phyloP scores from a whole-genome alignment of 2,329 filamentous ascomycete genomes.

The Dendryphion nanum region DNA sequence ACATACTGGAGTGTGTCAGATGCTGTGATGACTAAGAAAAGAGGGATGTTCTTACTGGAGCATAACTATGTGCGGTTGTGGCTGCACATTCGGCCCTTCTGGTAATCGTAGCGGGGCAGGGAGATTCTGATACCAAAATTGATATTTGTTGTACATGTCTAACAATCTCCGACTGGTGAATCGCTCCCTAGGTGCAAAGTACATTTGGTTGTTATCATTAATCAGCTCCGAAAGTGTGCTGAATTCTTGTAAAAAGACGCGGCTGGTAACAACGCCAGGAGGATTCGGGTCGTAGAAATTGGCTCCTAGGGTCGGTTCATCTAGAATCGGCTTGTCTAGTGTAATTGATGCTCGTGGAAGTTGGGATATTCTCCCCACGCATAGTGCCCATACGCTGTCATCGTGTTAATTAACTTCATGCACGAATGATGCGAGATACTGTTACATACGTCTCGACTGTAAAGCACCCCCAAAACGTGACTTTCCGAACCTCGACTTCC shows the following conservation, averaged over 20 bases:
- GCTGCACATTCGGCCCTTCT: conserved; percentile 51
- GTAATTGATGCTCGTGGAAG: conserved; percentile 50
- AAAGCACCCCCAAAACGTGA: conserved; percentile 56
- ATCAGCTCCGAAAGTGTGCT: conserved; percentile 72
- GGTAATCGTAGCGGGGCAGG: conserved; percentile 64
- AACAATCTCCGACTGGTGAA: conserved; percentile 64
- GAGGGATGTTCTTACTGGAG: conserved; percentile 76
- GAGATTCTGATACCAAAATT: conserved; percentile 69
- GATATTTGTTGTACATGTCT: conserved; percentile 65
- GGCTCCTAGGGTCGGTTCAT: conserved; percentile 60
- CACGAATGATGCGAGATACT: not conserved
- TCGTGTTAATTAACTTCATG: not conserved
- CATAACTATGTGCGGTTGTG: conserved; percentile 70
- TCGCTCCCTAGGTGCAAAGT: conserved; percentile 68
- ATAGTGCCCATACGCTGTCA: conserved; percentile 45
- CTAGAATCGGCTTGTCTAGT: conserved; percentile 49
- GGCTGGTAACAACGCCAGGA: conserved; percentile 21
- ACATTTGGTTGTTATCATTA: conserved; percentile 67
- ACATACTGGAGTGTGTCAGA: conserved; percentile 60
- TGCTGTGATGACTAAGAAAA: too few species aligned
- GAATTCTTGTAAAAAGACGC: conserved; percentile 52
- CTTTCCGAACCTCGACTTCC: conserved; percentile 50
- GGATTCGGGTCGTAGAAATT: conserved; percentile 10
- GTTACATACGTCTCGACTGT: conserved; percentile 47
- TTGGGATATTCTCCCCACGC: conserved; percentile 48